Base-by-base conservation (phyloP, 371 early-diverging fungal genomes). In the Phascolomyces articulosus region DNA sequence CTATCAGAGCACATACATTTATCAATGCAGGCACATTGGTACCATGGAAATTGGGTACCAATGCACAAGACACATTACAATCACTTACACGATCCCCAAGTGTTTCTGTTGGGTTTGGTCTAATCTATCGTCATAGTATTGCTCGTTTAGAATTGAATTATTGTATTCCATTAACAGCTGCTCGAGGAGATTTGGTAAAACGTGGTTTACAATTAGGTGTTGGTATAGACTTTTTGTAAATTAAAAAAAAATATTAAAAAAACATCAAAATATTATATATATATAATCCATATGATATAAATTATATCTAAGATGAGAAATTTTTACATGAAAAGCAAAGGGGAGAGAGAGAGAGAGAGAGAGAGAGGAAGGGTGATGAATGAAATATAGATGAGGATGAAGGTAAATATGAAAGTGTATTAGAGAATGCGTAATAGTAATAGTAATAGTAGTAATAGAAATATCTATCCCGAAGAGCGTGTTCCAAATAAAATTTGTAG, bases 71-170 rank as follows among this genome's bases (percentile, higher is more conserved):
- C 56, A 77, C 75, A 20, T 60, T 69, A 4, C 68, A 72, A 47
- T 75, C 73, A 18, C 61, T 87, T 54, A 72, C 66, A 28, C 70
- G 75, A 61, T 78, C 79, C 16, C 95, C 95, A 6, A 90, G 91
- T 28, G 74, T 83, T 8, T 76, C 93, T 1, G 84, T 80, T 3
- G 94, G 95, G 24, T 65, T 89, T 13, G 98, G 98, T 54, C 79
- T 98, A n/a, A 90, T 92, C 15, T 92, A 91, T 58, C 88, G 90
- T 49, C 94, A 95, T 70, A 90, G 91, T 62, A 86, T 93, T 60
- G 87, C 94, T 49, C 86, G 96, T 20, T 82, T 94, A 4, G 98
- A 98, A 78, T 72, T 96, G 47, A 97, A 97, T 70, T 95, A 91
- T 67, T 91, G 94, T 68, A 59, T 97, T 38, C 98, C 98, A 4